Conservation (phyloP, 2,329 filamentous ascomycete genomes). For the Botrytis fabae region DNA sequence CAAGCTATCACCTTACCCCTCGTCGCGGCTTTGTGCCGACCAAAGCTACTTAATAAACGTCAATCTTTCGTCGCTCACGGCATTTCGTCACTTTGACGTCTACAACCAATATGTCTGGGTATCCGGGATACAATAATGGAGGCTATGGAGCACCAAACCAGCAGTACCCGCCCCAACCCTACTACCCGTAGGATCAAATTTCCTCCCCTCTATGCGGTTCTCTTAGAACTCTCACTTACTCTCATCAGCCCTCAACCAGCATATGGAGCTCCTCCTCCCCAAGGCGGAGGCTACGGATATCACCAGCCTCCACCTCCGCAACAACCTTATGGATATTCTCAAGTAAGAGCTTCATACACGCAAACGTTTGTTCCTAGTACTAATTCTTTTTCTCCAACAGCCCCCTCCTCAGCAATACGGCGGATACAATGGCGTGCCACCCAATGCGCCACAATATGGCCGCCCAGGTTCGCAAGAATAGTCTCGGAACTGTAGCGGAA, state of each 20-base stretch:
- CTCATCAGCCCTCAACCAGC: constrained; percentile 28
- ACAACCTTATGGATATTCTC: constrained; percentile 41
- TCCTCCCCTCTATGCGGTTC: constrained; percentile 11
- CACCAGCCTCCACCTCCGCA: constrained; percentile 50
- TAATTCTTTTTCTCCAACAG: constrained; percentile 26
- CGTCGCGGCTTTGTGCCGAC: constrained; percentile 10
- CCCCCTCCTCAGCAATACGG: constrained; percentile 52
- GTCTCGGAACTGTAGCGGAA: neutral
- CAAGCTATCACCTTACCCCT: constrained; percentile 8
- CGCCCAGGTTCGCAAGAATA: constrained; percentile 50
- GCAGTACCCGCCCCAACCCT: constrained; percentile 45
- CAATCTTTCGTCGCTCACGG: neutral
- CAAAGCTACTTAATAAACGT: neutral
- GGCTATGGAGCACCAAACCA: constrained; percentile 44
- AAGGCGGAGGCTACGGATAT: constrained; percentile 49
- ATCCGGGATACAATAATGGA: constrained; percentile 56
- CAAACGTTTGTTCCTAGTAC: neutral
- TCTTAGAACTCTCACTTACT: constrained; percentile 10
- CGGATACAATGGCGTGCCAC: constrained; percentile 42
- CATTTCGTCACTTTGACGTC: neutral
- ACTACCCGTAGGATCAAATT: constrained; percentile 50
- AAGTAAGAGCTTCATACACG: constrained; percentile 29
- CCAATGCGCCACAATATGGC: constrained; percentile 48
- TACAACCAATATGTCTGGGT: constrained; percentile 57
- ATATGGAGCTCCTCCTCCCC: constrained; percentile 39